Conservation (phyloP, 1,284 basidiomycete genomes). For the Agroathelia rolfsii region DNA sequence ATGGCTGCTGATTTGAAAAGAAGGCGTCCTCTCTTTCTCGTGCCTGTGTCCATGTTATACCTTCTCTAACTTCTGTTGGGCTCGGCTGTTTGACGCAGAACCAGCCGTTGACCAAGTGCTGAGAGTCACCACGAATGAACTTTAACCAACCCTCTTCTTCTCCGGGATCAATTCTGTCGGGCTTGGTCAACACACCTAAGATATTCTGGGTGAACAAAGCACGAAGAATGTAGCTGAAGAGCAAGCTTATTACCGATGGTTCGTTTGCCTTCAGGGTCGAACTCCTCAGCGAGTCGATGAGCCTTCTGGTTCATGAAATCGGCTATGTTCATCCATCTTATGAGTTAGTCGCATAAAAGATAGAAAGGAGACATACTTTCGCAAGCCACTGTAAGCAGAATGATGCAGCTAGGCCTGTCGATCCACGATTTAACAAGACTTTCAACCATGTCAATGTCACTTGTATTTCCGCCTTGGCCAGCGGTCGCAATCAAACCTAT, state of each 20-base stretch:
- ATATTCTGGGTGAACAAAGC: not conserved
- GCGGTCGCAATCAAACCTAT: slow-evolving; percentile 24
- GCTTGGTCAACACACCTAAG: slow-evolving; percentile 26
- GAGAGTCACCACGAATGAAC: slow-evolving; percentile 15
- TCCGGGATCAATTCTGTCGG: slow-evolving; percentile 20
- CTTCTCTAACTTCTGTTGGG: slow-evolving; percentile 12
- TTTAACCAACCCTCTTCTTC: slow-evolving; percentile 18
- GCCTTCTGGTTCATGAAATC: slow-evolving; percentile 26
- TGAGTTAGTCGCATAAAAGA: not conserved
- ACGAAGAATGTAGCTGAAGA: too few relatives aligned
- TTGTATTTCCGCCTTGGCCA: slow-evolving; percentile 14
- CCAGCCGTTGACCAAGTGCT: slow-evolving; percentile 19
- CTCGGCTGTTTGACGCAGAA: slow-evolving; percentile 22
- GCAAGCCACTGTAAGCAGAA: slow-evolving; percentile 24
- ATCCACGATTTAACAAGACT: slow-evolving; percentile 19
- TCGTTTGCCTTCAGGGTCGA: slow-evolving; percentile 18
- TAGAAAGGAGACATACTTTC: slow-evolving; percentile 16
- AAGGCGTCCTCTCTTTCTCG: slow-evolving; percentile 29
- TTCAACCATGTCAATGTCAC: slow-evolving; percentile 19
- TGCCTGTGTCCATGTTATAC: slow-evolving; percentile 16
- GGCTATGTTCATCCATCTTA: slow-evolving; percentile 13
- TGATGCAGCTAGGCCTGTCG: slow-evolving; percentile 17
- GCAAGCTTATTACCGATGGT: slow-evolving; percentile 21
- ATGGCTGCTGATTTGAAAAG: slow-evolving; percentile 21
- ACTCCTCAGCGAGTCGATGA: slow-evolving; percentile 16